Base-by-base conservation (phyloP, 148 eudicot species). In the Fagopyrum homotropicum region DNA sequence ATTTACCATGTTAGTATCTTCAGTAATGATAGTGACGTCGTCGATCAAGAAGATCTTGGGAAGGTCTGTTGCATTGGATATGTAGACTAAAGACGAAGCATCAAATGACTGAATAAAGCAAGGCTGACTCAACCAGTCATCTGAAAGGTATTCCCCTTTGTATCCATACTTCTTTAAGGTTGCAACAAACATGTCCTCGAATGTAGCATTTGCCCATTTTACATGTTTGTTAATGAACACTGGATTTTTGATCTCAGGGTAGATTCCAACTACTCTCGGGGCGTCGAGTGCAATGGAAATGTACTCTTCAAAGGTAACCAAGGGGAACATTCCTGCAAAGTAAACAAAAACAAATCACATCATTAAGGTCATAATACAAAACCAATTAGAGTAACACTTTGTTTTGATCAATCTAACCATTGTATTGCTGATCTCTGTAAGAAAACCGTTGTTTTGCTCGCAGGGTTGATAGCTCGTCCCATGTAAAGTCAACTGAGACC, bases 191-290 rank as follows among this genome's bases (percentile, higher is more conserved):
- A 84, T 82, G 72, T 92, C 98, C 81, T 95, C 98, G 74, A 85
- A 88, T 74, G 51, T 89, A 81, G 89, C 89, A 70, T 84, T 77
- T 14, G 96, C 30, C 97, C 97, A 95, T 83, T 90, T 86, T 80
- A 95, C 98, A 75, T 85, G 96, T 76, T 95, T 81, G 82, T 92
- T 95, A 78, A 92, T 85, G 69, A 90, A 79, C 52, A 92, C 86
- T n/a, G 98, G 98, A 83, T 88, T 88, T 75, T 95, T 95, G 0
- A 95, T 92, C 87, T 95, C 98, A 29, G 98, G 98, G 79, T 95
- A 95, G 74, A 95, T 95, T 74, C 98, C 98, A 78, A 95, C 97
- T 49, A 89, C 79, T 85, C 98, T 90, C 17, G 92, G 82, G 72
- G 98, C 97, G 81, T 95, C 86, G 71, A 95, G 85, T 76, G 98